A percentile compares a stretch with the other conserved stretches of the same genome.
Conservation (phyloP, 164 flowering plant species). For the Houttuynia cordata region DNA sequence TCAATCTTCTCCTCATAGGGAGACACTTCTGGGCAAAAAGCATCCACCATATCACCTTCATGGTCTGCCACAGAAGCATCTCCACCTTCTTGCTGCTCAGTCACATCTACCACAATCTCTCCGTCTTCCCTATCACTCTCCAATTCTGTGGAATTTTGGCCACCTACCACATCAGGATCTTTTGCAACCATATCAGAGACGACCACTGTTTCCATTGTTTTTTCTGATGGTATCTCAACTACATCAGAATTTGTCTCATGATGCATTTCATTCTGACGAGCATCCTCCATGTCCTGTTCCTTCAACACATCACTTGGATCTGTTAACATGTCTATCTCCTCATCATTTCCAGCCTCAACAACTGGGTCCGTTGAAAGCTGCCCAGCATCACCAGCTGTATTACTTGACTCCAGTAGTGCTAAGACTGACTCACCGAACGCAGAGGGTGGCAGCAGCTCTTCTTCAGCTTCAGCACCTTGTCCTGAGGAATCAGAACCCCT, state of each 20-base stretch:
- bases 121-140: slow-evolving; percentile 77
- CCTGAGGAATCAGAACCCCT: slow-evolving; percentile 36
- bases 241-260: neutral
- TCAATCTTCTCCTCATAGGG: slow-evolving; percentile 33
- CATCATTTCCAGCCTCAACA: slow-evolving; percentile 37
- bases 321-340: slow-evolving; percentile 12
- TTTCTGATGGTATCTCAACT: neutral
- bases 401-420: slow-evolving; percentile 28
- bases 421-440: slow-evolving; percentile 17
- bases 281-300: slow-evolving; percentile 7
- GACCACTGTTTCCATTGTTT: slow-evolving; percentile 27
- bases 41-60: slow-evolving; percentile 26
- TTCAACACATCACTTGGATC: slow-evolving; percentile 25
- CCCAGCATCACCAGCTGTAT: slow-evolving; percentile 21
- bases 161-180: slow-evolving; percentile 28
- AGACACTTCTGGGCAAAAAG: slow-evolving; percentile 17
- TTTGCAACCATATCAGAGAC: slow-evolving; percentile 28
- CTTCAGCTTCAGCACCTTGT: slow-evolving; percentile 24
- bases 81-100: slow-evolving; percentile 29
- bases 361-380: slow-evolving; percentile 31
- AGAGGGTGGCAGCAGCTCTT: slow-evolving; percentile 9
- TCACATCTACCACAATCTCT: slow-evolving; percentile 45
- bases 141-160: slow-evolving; percentile 20
- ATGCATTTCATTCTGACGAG: neutral
- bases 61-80: too few relatives aligned